Percentiles rank a stretch among this genome's conserved stretches.
Conservation (phyloP, 331 rosid species). For the Cydonia oblonga region DNA sequence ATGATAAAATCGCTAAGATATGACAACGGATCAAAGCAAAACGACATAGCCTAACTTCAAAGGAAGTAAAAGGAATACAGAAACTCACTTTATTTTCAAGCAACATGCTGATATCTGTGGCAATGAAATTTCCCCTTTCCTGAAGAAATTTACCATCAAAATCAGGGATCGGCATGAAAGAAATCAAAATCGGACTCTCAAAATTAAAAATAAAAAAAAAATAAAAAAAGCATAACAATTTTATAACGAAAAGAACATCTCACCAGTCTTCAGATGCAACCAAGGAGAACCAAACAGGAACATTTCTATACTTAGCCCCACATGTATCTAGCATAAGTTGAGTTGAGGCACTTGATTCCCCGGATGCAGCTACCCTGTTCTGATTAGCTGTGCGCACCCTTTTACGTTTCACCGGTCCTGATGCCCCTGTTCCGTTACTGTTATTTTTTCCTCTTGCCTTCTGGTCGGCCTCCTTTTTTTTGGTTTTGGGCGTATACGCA, state of each 20-base stretch:
- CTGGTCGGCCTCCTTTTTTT: slow-evolving; percentile 52
- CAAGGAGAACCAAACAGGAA: slow-evolving; percentile 89
- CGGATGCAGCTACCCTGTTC: slow-evolving; percentile 42
- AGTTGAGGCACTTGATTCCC: slow-evolving; percentile 41
- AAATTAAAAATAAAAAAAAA: not conserved
- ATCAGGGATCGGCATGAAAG: slow-evolving; percentile 13
- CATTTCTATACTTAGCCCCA: slow-evolving; percentile 32
- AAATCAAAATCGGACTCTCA: slow-evolving; percentile 2
- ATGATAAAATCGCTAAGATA: not conserved
- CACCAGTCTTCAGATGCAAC: slow-evolving; percentile 89
- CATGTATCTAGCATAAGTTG: slow-evolving; percentile 50
- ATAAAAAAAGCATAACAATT: not conserved
- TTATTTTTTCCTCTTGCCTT: slow-evolving; percentile 43
- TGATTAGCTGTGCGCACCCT: slow-evolving; percentile 57
- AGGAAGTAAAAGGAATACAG: slow-evolving; percentile 11
- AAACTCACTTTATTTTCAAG: slow-evolving; percentile 74
- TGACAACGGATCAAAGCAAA: not conserved
- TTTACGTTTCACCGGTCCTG: slow-evolving; percentile 56
- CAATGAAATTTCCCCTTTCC: slow-evolving; percentile 83
- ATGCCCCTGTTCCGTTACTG: slow-evolving; percentile 34
- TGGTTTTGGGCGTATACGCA: slow-evolving; percentile 36
- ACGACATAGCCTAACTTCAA: slow-evolving; percentile 3
- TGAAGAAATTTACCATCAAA: slow-evolving; percentile 24
- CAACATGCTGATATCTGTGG: slow-evolving; percentile 86
- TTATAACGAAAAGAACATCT: slow-evolving; percentile 6